Conservation (phyloP, 2,329 filamentous ascomycete species). For the Rhinocladiella similis region DNA sequence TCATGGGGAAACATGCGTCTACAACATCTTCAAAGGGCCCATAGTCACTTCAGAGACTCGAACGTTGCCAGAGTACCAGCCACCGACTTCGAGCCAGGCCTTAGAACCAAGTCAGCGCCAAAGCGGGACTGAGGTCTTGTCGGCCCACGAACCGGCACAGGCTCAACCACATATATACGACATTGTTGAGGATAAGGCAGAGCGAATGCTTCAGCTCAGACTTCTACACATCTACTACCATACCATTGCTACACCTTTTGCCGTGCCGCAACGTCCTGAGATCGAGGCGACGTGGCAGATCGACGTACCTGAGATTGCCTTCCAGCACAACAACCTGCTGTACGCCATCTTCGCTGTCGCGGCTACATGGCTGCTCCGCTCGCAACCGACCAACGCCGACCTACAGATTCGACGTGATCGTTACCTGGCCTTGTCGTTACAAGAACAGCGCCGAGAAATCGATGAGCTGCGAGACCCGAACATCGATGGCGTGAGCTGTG, state of each 20-base stretch:
- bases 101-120: not conserved
- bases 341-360: conserved; percentile 16
- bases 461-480: conserved; percentile 29
- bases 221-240: conserved; percentile 16
- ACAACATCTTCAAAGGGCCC: not conserved
- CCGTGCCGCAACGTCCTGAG: not conserved
- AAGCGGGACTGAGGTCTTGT: not conserved
- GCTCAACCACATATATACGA: too few relatives aligned
- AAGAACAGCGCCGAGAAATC: conserved; percentile 33
- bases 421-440: conserved; percentile 31
- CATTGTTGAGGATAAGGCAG: conserved; percentile 12
- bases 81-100: not conserved
- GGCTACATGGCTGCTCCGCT: conserved; percentile 14
- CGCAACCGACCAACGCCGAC: conserved; percentile 7
- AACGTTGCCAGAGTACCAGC: not conserved
- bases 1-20: not conserved
- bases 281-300: conserved; percentile 6
- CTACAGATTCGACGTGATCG: conserved; percentile 13
- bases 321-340: conserved; percentile 19
- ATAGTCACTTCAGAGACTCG: not conserved
- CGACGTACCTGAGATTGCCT: conserved; percentile 9
- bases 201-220: conserved; percentile 19
- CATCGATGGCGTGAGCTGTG: too few relatives aligned
- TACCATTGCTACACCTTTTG: conserved; percentile 6
- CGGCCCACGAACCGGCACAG: not conserved